These are phyloP conservation scores for Polygonum aviculare DNA, from an alignment of 148 eudicot species.

Conservation along the genomic window DNA sequence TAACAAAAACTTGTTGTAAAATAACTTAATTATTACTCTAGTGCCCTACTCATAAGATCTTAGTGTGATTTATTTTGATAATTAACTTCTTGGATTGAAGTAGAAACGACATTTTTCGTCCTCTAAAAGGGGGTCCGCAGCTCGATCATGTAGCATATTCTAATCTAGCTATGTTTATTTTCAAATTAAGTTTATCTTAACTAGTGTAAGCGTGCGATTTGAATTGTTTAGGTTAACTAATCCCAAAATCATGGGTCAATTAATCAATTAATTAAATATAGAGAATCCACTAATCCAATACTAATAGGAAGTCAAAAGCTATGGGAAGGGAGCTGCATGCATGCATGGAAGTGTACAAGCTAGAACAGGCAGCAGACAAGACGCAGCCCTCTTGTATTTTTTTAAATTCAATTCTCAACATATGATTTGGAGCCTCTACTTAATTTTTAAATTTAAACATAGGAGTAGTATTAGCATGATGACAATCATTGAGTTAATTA, in stretches of 20 bases:
- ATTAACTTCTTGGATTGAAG: no score
- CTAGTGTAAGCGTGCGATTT: constrained; percentile 1
- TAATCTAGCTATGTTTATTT: not conserved
- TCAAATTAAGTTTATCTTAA: not conserved
- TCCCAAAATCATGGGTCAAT: not conserved
- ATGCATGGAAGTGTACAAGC: not conserved
- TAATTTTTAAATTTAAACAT: not conserved
- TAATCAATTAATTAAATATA: not conserved
- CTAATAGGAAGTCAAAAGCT: not conserved
- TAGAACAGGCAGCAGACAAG: not conserved
- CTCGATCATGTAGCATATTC: not conserved
- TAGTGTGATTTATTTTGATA: no score
- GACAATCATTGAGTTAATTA: not conserved
- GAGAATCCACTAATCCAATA: not conserved
- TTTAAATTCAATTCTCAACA: not conserved
- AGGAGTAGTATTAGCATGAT: not conserved
- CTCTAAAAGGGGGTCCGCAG: no score
- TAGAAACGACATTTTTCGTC: no score
- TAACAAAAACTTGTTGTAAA: no score
- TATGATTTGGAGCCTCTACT: not conserved
- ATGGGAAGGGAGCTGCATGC: not conserved
- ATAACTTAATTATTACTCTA: no score
- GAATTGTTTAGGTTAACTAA: not conserved
- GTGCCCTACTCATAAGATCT: no score
- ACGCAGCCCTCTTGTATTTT: not conserved